Evolutionary conservation across 163 green algal genomes (phyloP), one percentile per base, ranked within the genome.

Genomic region (Picocystis sp.): DNA sequence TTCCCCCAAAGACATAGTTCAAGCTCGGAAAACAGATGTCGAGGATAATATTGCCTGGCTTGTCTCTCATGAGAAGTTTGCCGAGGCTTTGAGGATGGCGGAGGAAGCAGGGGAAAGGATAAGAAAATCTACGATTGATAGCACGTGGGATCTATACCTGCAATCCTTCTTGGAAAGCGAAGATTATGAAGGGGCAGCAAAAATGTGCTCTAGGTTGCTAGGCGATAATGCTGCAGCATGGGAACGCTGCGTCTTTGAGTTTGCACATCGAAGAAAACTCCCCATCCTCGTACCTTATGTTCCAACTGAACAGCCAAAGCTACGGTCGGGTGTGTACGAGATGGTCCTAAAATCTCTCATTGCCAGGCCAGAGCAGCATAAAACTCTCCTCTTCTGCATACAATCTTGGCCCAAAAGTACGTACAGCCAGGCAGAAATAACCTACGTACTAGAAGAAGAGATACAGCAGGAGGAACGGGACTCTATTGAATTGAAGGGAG

Each of bases 191-290:
- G 50, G 76, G 49, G 81, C 82, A 0, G 82, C 78, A 0, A 45
- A 46, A n/a, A 62, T 89, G 22, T 81, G 68, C 57, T 70, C 68
- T 21, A 61, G 69, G 35, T 53, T 85, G 3, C 65, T 92, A 46
- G 47, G 62, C 24, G 53, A 57, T 1, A 60, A 79, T 50, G 61
- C 64, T 0, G 17, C 56, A 1, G 66, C 74, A 10, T 96, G 87
- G 87, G 87, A 95, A 70, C 71, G 77, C 3, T 90, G 76, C 70
- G 69, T 86, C 33, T 85, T 82, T 56, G 45, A 74, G 9, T 96
- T 96, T 77, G 86, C 76, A 0, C 73, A 84, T 61, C 54, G 55
- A 15, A 66, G 72, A 5, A 71, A 87, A 67, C 74, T 95, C 55
- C 54, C 75, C 5, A 58, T 66, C 43, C 66, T 95, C 48, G 80